Conservation (phyloP, 1,284 basidiomycete genomes). For the Rhodotorula sp. region DNA sequence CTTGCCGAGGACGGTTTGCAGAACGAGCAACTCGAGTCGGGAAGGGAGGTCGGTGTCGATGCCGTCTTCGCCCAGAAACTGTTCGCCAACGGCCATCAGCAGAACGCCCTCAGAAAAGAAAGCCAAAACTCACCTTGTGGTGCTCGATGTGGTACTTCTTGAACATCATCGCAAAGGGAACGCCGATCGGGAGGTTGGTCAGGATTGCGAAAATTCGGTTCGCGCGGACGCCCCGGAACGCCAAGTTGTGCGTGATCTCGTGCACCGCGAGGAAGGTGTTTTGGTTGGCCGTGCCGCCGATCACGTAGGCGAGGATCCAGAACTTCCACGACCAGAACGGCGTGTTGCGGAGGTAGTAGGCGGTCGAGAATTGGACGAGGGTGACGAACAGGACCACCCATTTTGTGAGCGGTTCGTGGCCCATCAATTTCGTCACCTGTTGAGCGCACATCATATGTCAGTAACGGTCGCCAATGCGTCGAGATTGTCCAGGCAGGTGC, state of each 20-base stretch:
- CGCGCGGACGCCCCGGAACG: conserved; percentile 75
- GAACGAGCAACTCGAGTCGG: conserved; percentile 71
- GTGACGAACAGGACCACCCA: conserved; percentile 80
- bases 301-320: conserved; percentile 72
- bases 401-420: conserved; percentile 84
- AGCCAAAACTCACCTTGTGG: conserved; percentile 32
- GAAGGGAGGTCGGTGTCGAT: conserved; percentile 94
- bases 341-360: conserved; percentile 64
- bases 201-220: conserved; percentile 88
- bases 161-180: conserved; percentile 94
- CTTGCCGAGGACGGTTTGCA: conserved; percentile 96
- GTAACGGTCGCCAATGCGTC: background rate
- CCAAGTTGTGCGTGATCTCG: conserved; percentile 97
- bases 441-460: background rate
- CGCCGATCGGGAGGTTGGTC: conserved; percentile 86
- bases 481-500: background rate
- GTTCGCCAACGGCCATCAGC: conserved; percentile 45
- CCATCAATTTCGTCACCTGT: conserved; percentile 91
- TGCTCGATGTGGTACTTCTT: conserved; percentile 56
- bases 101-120: background rate
- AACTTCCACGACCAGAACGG: conserved; percentile 70
- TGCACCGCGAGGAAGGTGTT: conserved; percentile 97
- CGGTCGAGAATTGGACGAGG: conserved; percentile 66
- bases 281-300: conserved; percentile 95
- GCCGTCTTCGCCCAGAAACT: conserved; percentile 91